phyloP scores from a whole-genome alignment of 164 flowering plant genomes.

The Chimonanthus salicifolius region DNA sequence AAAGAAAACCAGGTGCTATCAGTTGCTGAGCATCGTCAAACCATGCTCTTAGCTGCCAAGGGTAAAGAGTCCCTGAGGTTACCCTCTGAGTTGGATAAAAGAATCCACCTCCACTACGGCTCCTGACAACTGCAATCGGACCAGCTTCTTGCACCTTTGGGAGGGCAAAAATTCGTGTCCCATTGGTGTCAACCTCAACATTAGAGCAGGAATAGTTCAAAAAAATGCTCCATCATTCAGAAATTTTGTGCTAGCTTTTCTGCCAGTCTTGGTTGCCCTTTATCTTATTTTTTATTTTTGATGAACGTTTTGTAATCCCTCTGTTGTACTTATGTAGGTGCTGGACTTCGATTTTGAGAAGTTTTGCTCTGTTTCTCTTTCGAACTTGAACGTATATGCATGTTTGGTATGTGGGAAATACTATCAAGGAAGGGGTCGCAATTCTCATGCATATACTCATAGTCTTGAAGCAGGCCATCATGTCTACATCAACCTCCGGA shows the following conservation, averaged over 20 bases:
- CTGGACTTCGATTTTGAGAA: slow-evolving; percentile 98
- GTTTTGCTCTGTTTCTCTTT: slow-evolving; percentile 92
- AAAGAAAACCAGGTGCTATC: too few relatives aligned
- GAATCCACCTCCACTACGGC: too few relatives aligned
- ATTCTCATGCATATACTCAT: slow-evolving; percentile 97
- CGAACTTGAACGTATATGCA: slow-evolving; percentile 93
- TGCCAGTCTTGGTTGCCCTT: too few relatives aligned
- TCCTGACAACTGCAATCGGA: background rate
- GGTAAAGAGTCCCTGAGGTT: too few relatives aligned
- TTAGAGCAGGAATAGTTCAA: background rate
- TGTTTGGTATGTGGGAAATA: slow-evolving; percentile 98
- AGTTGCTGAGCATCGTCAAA: too few relatives aligned
- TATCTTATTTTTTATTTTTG: too few relatives aligned
- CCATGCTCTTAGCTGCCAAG: too few relatives aligned
- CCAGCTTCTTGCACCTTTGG: background rate
- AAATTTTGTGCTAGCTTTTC: background rate
- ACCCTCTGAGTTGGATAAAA: too few relatives aligned
- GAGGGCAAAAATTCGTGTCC: too few relatives aligned
- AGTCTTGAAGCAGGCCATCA: slow-evolving; percentile 97
- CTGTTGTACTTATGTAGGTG: slow-evolving; percentile 41
- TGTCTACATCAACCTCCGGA: slow-evolving; percentile 87
- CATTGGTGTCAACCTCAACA: background rate
- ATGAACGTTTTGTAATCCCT: background rate
- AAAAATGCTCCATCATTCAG: background rate
- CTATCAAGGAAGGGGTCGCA: slow-evolving; percentile 91